Evolutionary conservation across 176 grass and related monocot genomes (phyloP), one percentile per base, ranked within the genome.

Genomic region (Zizania latifolia): DNA sequence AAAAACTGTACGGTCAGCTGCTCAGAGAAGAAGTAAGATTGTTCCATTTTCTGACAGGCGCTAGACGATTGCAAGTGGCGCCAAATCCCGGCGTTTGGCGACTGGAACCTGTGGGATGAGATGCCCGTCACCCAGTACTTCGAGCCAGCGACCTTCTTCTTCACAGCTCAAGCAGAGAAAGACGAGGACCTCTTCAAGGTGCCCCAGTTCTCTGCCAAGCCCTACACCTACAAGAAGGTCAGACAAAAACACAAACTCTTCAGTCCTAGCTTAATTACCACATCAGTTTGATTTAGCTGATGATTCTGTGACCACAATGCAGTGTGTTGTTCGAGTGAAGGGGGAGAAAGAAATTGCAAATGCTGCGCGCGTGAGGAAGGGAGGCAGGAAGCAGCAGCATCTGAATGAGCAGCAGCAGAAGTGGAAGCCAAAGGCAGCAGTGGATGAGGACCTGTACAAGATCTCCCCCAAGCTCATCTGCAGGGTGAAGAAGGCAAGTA

Each of bases 391-490:
- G 53, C 82, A 64, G 44, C 82, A 89, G 53, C 77, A 71, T 15
- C 77, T 45, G 55, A 77, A 84, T 21, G 81, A 83, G 59, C 70
- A 90, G 59, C 70, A 90, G 17, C 74, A 79, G 33, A 78, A 83
- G 50, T 84, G 79, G 88, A 93, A 93, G 84, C 66, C 84, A 24
- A 87, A 83, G 80, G 73, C 65, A 16, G 38, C 50, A 17, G 74
- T 89, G 11, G 93, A 97, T 50, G 90, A 97, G 69, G 93, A 97
- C 84, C 72, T 97, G 63, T 97, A 97, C 86, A 90, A 89, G 90
- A 90, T 97, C 27, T 89, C 93, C 6, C 85, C 87, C 12, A 84
- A 93, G 58, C 72, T 93, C 33, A 50, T 97, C 32, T 90, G 89
- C 77, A 86, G 90, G 89, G 79, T 88, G 69, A 84, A 87, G 57